Percentiles rank a stretch among this genome's conserved stretches.
Conservation (phyloP, 2,329 filamentous ascomycete species). For the Penicillium expansum region DNA sequence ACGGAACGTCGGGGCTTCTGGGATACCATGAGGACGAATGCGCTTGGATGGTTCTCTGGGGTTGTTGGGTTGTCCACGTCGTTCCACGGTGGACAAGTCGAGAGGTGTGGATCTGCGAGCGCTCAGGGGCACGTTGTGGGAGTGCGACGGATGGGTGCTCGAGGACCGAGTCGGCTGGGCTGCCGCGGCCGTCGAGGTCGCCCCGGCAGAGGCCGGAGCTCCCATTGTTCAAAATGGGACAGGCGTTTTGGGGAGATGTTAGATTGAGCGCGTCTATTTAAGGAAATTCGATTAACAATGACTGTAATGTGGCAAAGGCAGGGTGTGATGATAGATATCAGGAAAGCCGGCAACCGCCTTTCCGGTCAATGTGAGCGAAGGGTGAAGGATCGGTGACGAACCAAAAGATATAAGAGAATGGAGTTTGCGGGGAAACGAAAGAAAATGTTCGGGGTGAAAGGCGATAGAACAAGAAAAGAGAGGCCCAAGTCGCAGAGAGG, state of each 20-base stretch:
- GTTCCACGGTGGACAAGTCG: constrained; percentile 86
- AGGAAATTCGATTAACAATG: constrained; percentile 13
- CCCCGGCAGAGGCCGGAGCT: constrained; percentile 46
- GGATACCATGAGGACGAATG: constrained; percentile 75
- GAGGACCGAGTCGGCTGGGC: constrained; percentile 39
- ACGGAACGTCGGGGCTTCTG: constrained; percentile 85
- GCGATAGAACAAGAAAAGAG: constrained; percentile 1
- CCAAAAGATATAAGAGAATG: neutral
- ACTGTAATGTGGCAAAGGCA: constrained; percentile 36
- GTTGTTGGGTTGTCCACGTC: constrained; percentile 76
- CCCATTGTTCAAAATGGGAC: constrained; percentile 39
- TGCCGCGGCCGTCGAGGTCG: constrained; percentile 31
- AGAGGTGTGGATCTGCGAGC: constrained; percentile 66
- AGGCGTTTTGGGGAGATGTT: constrained; percentile 6
- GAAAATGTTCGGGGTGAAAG: neutral
- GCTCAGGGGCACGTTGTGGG: constrained; percentile 59
- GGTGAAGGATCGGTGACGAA: constrained; percentile 1
- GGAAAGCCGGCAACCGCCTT: constrained; percentile 8
- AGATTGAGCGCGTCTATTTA: constrained; percentile 29
- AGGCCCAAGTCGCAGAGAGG: constrained; percentile 6
- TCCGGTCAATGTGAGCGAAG: constrained; percentile 3
- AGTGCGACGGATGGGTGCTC: constrained; percentile 45
- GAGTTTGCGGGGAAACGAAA: neutral
- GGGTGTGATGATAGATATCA: constrained; percentile 21
- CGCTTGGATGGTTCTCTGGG: constrained; percentile 74